These are phyloP conservation scores for Rhodotorula glutinis DNA, from an alignment of 1,284 basidiomycete species.

Conservation along the genomic window DNA sequence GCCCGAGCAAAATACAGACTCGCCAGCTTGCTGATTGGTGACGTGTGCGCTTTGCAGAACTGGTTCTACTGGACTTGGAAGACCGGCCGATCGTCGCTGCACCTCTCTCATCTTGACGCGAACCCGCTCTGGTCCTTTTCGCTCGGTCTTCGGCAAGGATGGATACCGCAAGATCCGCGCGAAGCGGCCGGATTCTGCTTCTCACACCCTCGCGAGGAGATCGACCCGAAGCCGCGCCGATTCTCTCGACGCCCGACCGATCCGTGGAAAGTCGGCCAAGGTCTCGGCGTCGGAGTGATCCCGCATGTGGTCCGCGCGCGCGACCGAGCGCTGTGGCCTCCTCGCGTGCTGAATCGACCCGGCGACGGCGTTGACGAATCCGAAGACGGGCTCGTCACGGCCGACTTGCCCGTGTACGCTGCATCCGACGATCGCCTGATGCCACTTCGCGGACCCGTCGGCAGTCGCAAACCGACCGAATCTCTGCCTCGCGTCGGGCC, in stretches of 20 bases:
- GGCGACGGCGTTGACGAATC: not conserved
- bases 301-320: not conserved
- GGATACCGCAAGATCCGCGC: slow-evolving; percentile 73
- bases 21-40: not conserved
- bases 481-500: not conserved
- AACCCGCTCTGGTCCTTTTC: slow-evolving; percentile 56
- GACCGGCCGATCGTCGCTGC: slow-evolving; percentile 63
- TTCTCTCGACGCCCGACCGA: not conserved
- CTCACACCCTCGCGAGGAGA: not conserved
- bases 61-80: slow-evolving; percentile 99
- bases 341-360: not conserved
- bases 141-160: slow-evolving; percentile 78
- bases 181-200: slow-evolving; percentile 56
- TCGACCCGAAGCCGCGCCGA: not conserved
- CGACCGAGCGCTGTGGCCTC: not conserved
- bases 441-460: not conserved
- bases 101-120: slow-evolving; percentile 60
- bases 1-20: not conserved
- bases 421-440: not conserved
- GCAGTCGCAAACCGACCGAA: not conserved
- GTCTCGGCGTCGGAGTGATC: not conserved
- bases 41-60: slow-evolving; percentile 50
- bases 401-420: not conserved
- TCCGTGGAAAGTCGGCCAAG: slow-evolving; percentile 16
- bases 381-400: not conserved